Evolutionary conservation across 2,329 filamentous ascomycete genomes (phyloP), one percentile per base, ranked within the genome.

Genomic region (Pestalotiopsis sp.): DNA sequence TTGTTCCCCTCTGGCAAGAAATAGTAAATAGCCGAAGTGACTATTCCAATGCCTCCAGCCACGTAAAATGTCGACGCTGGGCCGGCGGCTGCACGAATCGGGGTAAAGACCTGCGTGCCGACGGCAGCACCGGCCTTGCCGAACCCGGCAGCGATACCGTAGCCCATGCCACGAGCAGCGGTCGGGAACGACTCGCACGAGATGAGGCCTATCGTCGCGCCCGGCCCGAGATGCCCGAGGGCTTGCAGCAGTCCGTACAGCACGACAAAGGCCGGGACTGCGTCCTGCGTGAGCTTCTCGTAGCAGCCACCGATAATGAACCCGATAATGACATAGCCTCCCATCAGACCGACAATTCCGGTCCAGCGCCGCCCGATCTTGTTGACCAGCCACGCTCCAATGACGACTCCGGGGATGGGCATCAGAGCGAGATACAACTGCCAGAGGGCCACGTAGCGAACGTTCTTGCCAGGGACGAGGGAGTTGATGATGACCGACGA

Each of bases 231-330:
- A 68, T 86, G 84, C 0, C 84, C 83, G 1, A 80, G 83, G 27
- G 80, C 82, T 70, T 85, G 83, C 80, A 87, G 83, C 4, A 87
- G 75, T 1, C 84, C 85, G 70, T 87, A 87, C 68, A 87, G 82
- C 17, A 87, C 79, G 12, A 87, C 80, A 72, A 87, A 87, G 4
- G 85, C 79, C 0, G 85, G 84, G 3, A 87, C 80, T 38, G 80
- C 75, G 41, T 84, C 74, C 70, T 85, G 86, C 1, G 83, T 76
- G 59, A 81, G 62, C 20, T 52, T 49, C 11, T 65, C 39, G 25
- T 65, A 65, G 20, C 62, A 65, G 23, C 62, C 80, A n/a, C 85
- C 85, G 58, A 87, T 85, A 60, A 86, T 84, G 41, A 87, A 78
- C 1, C 85, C 85, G 65, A 87, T 84, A 56, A 87, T 75, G 7